Evolutionary conservation across 768 basidiomycete genomes (phyloP).

Genomic region (Lactarius pseudohatsudake): DNA sequence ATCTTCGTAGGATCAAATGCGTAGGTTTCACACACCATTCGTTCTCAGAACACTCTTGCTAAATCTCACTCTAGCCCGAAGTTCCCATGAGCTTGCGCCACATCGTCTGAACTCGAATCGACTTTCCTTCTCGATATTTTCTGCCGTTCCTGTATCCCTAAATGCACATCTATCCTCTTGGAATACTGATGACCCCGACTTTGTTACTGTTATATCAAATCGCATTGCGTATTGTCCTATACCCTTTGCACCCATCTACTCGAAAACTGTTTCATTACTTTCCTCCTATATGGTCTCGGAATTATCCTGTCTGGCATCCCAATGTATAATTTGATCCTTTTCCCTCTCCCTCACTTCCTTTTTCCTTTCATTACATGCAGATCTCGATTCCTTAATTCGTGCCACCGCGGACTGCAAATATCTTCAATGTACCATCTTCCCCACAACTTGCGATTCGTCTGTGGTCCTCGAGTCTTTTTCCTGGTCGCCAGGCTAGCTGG

Average conservation of each 20-base stretch:
- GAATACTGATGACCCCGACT: slow-evolving; percentile 25
- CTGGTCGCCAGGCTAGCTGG: slow-evolving; percentile 75
- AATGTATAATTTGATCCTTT: slow-evolving; percentile 59
- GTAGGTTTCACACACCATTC: slow-evolving; percentile 45
- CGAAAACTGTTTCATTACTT: slow-evolving; percentile 67
- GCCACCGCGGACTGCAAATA: slow-evolving; percentile 39
- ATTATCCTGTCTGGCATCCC: slow-evolving; percentile 44
- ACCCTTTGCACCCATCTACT: slow-evolving; percentile 58
- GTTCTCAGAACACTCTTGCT: slow-evolving; percentile 20
- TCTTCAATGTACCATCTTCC: slow-evolving; percentile 88
- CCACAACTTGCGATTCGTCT: slow-evolving; percentile 80
- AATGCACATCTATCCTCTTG: slow-evolving; percentile 43
- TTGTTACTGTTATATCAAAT: slow-evolving; percentile 51
- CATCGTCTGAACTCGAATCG: slow-evolving; percentile 61
- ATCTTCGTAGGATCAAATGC: slow-evolving; percentile 60
- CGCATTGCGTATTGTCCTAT: slow-evolving; percentile 56
- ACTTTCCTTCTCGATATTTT: slow-evolving; percentile 38
- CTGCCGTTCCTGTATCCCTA: slow-evolving; percentile 81
- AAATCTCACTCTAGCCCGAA: slow-evolving; percentile 62
- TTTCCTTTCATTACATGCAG: slow-evolving; percentile 26
- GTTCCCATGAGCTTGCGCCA: slow-evolving; percentile 89
- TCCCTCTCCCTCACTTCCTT: slow-evolving; percentile 43
- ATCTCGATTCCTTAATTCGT: slow-evolving; percentile 32
- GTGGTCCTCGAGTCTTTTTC: slow-evolving; percentile 31
- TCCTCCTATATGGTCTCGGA: slow-evolving; percentile 41